Conservation (phyloP, 331 rosid genomes). For the Quercus phellos region DNA sequence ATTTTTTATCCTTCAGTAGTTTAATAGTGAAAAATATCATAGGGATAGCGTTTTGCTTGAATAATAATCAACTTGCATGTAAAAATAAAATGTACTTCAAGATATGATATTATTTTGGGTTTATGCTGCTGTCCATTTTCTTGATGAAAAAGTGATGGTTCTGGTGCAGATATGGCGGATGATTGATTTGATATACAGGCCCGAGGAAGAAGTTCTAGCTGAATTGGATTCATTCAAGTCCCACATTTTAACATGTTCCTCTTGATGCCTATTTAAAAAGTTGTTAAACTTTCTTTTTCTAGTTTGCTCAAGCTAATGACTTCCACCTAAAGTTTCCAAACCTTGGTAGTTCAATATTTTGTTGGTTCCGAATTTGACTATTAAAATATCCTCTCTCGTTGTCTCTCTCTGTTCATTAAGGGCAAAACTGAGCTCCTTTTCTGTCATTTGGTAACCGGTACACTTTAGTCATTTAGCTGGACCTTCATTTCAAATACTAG, state of each 20-base stretch:
- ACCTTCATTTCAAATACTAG: too few relatives aligned
- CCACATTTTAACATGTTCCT: slow-evolving; percentile 25
- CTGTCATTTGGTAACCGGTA: too few relatives aligned
- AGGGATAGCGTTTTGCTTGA: background rate
- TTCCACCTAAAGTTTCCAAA: background rate
- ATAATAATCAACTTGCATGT: background rate
- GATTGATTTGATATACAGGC: slow-evolving; percentile 67
- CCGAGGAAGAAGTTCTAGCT: slow-evolving; percentile 60
- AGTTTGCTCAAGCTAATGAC: background rate
- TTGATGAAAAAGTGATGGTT: background rate
- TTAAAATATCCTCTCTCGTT: background rate
- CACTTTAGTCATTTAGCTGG: too few relatives aligned
- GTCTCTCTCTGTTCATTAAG: background rate
- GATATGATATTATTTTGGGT: background rate
- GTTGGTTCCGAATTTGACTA: background rate
- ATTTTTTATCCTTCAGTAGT: background rate
- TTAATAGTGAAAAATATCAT: background rate
- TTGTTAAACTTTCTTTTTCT: background rate
- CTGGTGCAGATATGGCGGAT: slow-evolving; percentile 71
- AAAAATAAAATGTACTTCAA: background rate
- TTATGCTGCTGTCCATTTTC: background rate
- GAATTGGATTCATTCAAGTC: slow-evolving; percentile 44
- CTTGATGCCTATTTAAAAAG: slow-evolving; percentile 3
- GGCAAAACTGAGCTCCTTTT: too few relatives aligned
- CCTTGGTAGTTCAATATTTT: background rate